These are phyloP conservation scores for Jamesozyma spencerorum DNA, from an alignment of 805 yeast species.

Conservation along the genomic window DNA sequence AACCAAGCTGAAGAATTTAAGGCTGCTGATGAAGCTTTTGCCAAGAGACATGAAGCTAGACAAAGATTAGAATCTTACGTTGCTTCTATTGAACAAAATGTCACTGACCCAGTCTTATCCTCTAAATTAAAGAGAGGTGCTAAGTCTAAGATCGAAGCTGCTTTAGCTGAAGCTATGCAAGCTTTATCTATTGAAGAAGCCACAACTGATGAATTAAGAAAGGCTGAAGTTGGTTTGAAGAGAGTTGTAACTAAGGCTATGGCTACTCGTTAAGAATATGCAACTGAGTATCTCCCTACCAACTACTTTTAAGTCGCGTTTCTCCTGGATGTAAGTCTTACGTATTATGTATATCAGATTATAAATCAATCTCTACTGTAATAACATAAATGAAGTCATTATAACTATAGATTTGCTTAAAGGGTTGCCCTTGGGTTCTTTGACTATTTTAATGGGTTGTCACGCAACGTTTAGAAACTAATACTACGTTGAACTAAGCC, in stretches of 20 bases:
- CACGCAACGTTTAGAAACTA: too few relatives aligned
- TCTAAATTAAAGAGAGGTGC: conserved; percentile 96
- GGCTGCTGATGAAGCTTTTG: conserved; percentile 97
- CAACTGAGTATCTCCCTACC: neutral
- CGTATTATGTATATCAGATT: conserved; percentile 1
- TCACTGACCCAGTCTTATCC: conserved; percentile 96
- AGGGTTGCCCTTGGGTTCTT: too few relatives aligned
- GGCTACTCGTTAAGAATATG: conserved; percentile 82
- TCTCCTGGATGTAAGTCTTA: neutral
- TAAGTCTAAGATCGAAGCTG: conserved; percentile 94
- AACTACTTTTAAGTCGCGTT: too few relatives aligned
- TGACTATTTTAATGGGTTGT: too few relatives aligned
- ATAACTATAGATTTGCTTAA: too few relatives aligned
- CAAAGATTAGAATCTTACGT: conserved; percentile 98
- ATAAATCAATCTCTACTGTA: conserved; percentile 1
- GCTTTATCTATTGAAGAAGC: conserved; percentile 96
- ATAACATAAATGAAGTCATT: neutral
- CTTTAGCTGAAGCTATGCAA: conserved; percentile 96
- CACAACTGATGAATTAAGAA: conserved; percentile 94
- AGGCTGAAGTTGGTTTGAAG: conserved; percentile 98
- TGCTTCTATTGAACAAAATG: conserved; percentile 88
- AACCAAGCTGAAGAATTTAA: conserved; percentile 98
- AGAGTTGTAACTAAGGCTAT: conserved; percentile 99
- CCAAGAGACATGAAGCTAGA: conserved; percentile 86
- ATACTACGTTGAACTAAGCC: too few relatives aligned